Percentiles rank a stretch among this genome's conserved stretches.
Evolutionary conservation across 306 rosid species (phyloP).

Genomic region (Lathyrus sativus): DNA sequence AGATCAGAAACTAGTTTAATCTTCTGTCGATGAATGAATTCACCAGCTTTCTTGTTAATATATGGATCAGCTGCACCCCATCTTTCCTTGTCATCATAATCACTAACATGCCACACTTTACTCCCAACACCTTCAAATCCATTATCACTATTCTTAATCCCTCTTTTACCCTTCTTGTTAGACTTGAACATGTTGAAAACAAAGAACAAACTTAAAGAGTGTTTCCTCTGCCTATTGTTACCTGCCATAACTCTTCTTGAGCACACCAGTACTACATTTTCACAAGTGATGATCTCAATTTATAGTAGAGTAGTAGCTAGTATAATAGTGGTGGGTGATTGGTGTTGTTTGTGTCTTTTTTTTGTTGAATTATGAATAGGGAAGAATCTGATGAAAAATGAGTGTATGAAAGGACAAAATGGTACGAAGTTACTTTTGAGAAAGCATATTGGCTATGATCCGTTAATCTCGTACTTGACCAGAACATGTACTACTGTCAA

Average conservation of each 20-base stretch:
- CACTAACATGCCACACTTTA: conserved; percentile 58
- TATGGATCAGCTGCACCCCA: conserved; percentile 63
- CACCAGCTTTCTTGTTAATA: conserved; percentile 59
- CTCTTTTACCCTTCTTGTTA: conserved; percentile 42
- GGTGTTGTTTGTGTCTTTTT: not conserved
- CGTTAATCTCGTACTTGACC: not conserved
- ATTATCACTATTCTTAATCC: not conserved
- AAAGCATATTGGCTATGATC: not conserved
- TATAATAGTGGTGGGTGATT: not conserved
- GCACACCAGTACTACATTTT: too few species aligned
- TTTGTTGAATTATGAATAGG: not conserved
- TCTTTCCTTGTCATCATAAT: conserved; percentile 55
- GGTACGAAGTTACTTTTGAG: not conserved
- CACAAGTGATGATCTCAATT: conserved; percentile 17
- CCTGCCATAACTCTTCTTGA: conserved; percentile 33
- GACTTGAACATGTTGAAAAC: conserved; percentile 56
- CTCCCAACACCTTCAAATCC: conserved; percentile 5
- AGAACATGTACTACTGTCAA: not conserved
- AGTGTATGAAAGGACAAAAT: not conserved
- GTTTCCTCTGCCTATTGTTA: conserved; percentile 50
- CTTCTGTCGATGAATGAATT: conserved; percentile 46
- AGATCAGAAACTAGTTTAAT: conserved; percentile 43
- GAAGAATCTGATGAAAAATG: not conserved
- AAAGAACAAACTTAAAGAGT: conserved; percentile 44
- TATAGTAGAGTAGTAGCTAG: conserved; percentile 21